Conservation (phyloP, 148 eudicot species). For the Rhododendron kiyosumense region DNA sequence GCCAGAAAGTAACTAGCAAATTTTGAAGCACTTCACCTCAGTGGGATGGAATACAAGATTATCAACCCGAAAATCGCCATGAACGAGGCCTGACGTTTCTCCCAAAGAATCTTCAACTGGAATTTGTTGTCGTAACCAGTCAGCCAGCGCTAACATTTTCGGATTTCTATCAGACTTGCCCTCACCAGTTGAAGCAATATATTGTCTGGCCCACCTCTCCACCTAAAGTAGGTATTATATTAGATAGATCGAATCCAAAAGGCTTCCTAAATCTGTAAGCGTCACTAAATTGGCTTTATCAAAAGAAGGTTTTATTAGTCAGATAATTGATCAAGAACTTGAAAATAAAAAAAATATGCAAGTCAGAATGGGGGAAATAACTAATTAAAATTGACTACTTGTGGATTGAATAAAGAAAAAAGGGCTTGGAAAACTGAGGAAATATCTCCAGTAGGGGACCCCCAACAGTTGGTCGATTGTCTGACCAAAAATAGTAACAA, state of each 20-base stretch:
- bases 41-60: slow-evolving; percentile 91
- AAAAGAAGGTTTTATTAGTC: neutral
- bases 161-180: slow-evolving; percentile 75
- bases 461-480: neutral
- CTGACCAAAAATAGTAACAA: neutral
- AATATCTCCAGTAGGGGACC: neutral
- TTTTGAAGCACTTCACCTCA: slow-evolving; percentile 48
- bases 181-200: slow-evolving; percentile 70
- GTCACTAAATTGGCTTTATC: neutral
- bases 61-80: slow-evolving; percentile 97
- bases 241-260: neutral
- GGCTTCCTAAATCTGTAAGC: neutral
- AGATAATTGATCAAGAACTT: neutral
- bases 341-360: no score
- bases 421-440: neutral
- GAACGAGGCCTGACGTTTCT: slow-evolving; percentile 74
- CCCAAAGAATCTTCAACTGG: slow-evolving; percentile 83
- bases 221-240: slow-evolving; percentile 41
- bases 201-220: slow-evolving; percentile 91
- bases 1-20: neutral
- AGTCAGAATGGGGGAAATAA: neutral
- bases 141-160: slow-evolving; percentile 69
- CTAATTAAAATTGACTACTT: neutral
- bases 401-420: no score
- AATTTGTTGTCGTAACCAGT: slow-evolving; percentile 66